Base-by-base conservation (phyloP, 192 early-diverging fungal genomes). In the Backusella tuberculispora region DNA sequence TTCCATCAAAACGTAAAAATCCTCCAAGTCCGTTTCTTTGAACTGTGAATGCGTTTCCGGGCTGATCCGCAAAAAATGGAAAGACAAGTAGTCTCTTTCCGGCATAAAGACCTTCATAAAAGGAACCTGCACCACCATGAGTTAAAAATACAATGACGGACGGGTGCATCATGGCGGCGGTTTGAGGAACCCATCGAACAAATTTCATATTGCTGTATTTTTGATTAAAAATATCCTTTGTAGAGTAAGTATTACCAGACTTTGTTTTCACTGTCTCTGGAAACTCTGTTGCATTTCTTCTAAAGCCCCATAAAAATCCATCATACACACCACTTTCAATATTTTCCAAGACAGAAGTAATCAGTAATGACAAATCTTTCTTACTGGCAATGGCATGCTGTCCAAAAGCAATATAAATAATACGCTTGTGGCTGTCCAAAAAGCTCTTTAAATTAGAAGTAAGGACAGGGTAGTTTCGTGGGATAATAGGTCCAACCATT, bases 391-490 rank as follows among this genome's bases (percentile, higher is more conserved):
- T 72, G 21, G 74, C 46, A 26, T 72, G 63, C 40, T 68, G 75
- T 29, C 80, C 80, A 67, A 84, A 81, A 3, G 83, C 75, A 40
- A 82, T 50, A 60, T 82, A 84, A 8, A 75, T 13, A 5, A 78
- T 71, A 43, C 65, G 45, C 15, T 46, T 19, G 21, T 82, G 80
- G 2, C 6, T 43, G 38, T 64, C 34, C 24, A 84, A 34, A 65
- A 82, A 84, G 5, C n/a, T 15, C n/a, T 34, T 17, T 9, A 63
- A 21, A 13, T 14, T 3, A 12, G 42, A 1, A 26, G 66, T 74
- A 10, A 84, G 14, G n/a, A 34, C 4, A 24, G 45, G 69, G n/a
- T 82, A 77, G 13, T 19, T 38, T 26, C 73, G 63, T 64, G 56
- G 74, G 48, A 82, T 70, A 12, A 84, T 73, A 10, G 83, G 83